Evolutionary conservation across 164 flowering plant genomes (phyloP).

Genomic region (Platanus orientalis): DNA sequence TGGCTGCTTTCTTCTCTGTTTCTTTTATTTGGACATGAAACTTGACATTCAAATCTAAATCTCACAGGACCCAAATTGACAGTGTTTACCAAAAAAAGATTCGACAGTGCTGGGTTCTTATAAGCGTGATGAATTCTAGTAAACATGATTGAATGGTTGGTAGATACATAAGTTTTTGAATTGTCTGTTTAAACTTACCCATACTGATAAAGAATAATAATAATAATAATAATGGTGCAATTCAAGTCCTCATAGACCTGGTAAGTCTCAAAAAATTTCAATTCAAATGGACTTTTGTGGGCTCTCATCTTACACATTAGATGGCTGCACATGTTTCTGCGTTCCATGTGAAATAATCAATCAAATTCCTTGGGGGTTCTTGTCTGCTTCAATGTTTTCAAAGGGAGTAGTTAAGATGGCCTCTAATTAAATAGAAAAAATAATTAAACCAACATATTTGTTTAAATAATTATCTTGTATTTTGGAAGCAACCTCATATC

Average conservation of each 20-base stretch:
- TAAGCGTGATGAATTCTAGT: neutral
- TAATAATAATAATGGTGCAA: slow-evolving; percentile 6
- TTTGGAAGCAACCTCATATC: slow-evolving; percentile 21
- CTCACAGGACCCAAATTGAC: too few species aligned
- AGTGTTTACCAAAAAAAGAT: too few species aligned
- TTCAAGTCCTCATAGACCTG: slow-evolving; percentile 19
- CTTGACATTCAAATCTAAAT: too few species aligned
- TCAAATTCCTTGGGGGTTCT: slow-evolving; percentile 22
- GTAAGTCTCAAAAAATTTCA: slow-evolving; percentile 20
- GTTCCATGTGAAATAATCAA: slow-evolving; percentile 21
- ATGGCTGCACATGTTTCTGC: slow-evolving; percentile 17
- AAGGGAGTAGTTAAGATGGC: slow-evolving; percentile 55
- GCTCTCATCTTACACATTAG: slow-evolving; percentile 26
- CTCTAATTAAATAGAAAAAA: slow-evolving; percentile 15
- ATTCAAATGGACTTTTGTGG: slow-evolving; percentile 13
- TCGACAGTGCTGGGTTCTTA: too few species aligned
- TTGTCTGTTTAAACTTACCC: too few species aligned
- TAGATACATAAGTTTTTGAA: neutral
- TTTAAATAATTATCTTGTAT: slow-evolving; percentile 11
- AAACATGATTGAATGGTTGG: neutral
- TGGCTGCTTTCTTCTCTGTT: too few species aligned
- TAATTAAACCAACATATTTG: slow-evolving; percentile 3
- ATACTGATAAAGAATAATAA: neutral
- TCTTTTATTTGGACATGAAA: too few species aligned
- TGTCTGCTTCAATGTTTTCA: slow-evolving; percentile 59